These are phyloP conservation scores for Gautieria morchelliformis DNA, from an alignment of 768 basidiomycete species.

Conservation along the genomic window DNA sequence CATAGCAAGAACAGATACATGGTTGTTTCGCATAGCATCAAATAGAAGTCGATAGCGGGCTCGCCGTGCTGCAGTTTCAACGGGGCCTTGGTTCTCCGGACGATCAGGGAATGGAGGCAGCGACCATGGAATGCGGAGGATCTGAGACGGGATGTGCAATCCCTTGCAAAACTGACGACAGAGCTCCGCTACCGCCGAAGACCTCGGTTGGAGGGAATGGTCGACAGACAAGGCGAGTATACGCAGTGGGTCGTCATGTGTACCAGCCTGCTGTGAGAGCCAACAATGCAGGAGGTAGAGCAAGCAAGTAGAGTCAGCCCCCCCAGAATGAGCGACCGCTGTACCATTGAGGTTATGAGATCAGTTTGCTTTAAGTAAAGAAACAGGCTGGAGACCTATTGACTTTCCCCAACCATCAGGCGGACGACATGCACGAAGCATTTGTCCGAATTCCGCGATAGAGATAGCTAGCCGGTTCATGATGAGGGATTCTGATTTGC, in stretches of 20 bases:
- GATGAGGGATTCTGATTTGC: too few species aligned
- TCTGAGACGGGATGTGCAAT: conserved; percentile 38
- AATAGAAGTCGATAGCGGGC: conserved; percentile 50
- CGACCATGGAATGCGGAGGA: conserved; percentile 49
- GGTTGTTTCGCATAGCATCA: conserved; percentile 30
- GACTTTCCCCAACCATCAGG: conserved; percentile 34
- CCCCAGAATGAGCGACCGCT: conserved; percentile 77
- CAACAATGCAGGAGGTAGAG: conserved; percentile 53
- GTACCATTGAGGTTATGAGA: background rate
- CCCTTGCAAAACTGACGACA: conserved; percentile 33
- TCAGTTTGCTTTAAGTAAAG: background rate
- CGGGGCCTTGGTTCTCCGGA: conserved; percentile 29
- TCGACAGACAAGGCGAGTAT: conserved; percentile 56
- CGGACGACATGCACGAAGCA: conserved; percentile 38
- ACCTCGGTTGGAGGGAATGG: conserved; percentile 57
- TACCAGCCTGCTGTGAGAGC: conserved; percentile 18
- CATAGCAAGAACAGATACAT: conserved; percentile 41
- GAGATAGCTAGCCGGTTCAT: conserved; percentile 23
- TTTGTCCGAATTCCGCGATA: conserved; percentile 37
- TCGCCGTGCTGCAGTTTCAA: conserved; percentile 49
- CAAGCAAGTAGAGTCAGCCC: conserved; percentile 74
- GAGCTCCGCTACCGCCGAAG: conserved; percentile 43
- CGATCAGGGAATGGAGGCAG: conserved; percentile 36
- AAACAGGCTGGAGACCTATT: conserved; percentile 1
- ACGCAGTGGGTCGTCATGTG: conserved; percentile 16